Evolutionary conservation across 129 eudicot species (phyloP).

Genomic region (Pittosporum tobira): DNA sequence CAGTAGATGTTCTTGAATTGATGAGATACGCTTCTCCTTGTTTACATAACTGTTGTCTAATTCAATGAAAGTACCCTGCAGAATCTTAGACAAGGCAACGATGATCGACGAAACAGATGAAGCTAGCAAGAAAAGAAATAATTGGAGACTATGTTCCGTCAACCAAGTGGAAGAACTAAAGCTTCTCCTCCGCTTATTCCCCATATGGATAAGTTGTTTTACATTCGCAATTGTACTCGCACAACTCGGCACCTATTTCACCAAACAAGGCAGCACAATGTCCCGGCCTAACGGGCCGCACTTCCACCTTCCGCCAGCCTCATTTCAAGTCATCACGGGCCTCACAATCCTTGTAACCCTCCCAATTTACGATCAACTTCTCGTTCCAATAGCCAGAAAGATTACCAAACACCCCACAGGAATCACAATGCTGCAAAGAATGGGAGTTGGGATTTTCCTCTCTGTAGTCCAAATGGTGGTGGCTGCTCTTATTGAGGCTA

Average conservation of each 20-base stretch:
- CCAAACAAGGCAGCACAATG: conserved; percentile 53
- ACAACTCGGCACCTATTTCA: conserved; percentile 49
- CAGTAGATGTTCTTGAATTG: too few relatives aligned
- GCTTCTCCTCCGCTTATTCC: conserved; percentile 41
- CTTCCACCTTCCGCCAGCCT: conserved; percentile 37
- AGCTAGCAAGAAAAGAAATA: conserved; percentile 13
- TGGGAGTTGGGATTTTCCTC: conserved; percentile 38
- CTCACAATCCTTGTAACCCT: conserved; percentile 38
- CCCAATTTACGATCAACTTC: conserved; percentile 34
- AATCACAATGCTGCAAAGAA: conserved; percentile 53
- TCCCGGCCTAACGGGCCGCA: conserved; percentile 15
- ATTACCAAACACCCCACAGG: conserved; percentile 42
- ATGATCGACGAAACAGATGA: conserved; percentile 35
- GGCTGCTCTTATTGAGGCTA: conserved; percentile 41
- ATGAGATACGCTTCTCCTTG: too few relatives aligned
- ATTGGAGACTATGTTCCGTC: conserved; percentile 53
- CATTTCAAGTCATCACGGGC: conserved; percentile 46
- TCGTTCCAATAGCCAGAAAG: conserved; percentile 38
- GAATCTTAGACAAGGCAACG: conserved; percentile 63
- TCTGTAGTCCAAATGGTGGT: conserved; percentile 35
- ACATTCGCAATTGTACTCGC: conserved; percentile 40
- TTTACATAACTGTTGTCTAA: too few relatives aligned
- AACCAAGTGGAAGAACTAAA: conserved; percentile 58
- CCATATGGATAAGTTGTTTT: conserved; percentile 53
- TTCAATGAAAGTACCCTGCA: neutral